These are phyloP conservation scores for Graphium sp. DNA, from an alignment of 2,329 filamentous ascomycete genomes.

Conservation along the genomic window DNA sequence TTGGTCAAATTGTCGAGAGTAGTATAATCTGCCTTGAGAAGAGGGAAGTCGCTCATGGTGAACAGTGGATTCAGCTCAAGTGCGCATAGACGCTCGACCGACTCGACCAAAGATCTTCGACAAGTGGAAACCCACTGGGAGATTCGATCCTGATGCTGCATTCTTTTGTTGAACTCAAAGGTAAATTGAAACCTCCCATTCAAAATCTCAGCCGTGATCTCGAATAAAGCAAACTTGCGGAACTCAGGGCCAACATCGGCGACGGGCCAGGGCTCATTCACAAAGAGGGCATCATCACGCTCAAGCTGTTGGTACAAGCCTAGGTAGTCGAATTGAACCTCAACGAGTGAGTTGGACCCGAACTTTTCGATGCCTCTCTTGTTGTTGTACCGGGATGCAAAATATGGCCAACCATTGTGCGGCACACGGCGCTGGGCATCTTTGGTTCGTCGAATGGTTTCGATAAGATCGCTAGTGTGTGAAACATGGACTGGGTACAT, in stretches of 20 bases:
- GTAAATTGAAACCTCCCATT: too few species aligned
- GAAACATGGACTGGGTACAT: slow-evolving; percentile 11
- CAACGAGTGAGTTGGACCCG: slow-evolving; percentile 17
- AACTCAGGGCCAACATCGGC: slow-evolving; percentile 2
- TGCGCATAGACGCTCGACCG: slow-evolving; percentile 6
- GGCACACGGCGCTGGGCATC: slow-evolving; percentile 16
- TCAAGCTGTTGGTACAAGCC: slow-evolving; percentile 27
- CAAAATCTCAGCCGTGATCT: slow-evolving; percentile 9
- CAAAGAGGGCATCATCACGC: slow-evolving; percentile 10
- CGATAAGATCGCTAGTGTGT: neutral
- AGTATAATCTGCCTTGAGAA: slow-evolving; percentile 13
- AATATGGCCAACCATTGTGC: slow-evolving; percentile 19
- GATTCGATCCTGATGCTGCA: neutral
- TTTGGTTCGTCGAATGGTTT: too few species aligned
- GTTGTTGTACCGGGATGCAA: slow-evolving; percentile 16
- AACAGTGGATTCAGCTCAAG: slow-evolving; percentile 6
- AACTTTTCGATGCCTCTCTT: slow-evolving; percentile 13
- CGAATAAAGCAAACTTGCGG: slow-evolving; percentile 7
- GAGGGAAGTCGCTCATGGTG: slow-evolving; percentile 16
- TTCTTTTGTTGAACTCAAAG: neutral
- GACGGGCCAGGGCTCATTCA: slow-evolving; percentile 1
- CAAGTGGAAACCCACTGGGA: neutral
- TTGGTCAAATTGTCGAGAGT: slow-evolving; percentile 10
- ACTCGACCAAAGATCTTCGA: too few species aligned
- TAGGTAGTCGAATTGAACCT: slow-evolving; percentile 31